phyloP scores from a whole-genome alignment of 768 basidiomycete genomes.

The Lactarius quietus region DNA sequence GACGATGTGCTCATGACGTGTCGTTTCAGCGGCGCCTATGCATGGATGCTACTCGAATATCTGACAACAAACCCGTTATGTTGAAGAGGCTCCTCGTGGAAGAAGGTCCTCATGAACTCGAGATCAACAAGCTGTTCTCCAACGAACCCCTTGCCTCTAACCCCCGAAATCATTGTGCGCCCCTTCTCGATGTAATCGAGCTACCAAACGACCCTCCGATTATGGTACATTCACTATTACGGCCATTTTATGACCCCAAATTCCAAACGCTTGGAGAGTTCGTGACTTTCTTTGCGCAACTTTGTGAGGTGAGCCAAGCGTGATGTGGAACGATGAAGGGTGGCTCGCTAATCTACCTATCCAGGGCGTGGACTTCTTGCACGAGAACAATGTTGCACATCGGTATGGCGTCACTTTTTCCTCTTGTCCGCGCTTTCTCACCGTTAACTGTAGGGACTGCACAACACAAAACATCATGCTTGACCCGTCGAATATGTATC shows the following conservation, averaged over 20 bases:
- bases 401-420: constrained; percentile 4
- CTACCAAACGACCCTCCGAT: constrained; percentile 24
- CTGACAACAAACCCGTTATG: constrained; percentile 12
- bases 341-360: neutral
- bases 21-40: constrained; percentile 1
- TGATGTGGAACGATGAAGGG: neutral
- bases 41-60: constrained; percentile 21
- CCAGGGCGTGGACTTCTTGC: constrained; percentile 21
- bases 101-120: constrained; percentile 16
- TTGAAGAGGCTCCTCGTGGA: constrained; percentile 7
- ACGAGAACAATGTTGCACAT: constrained; percentile 20
- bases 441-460: constrained; percentile 12
- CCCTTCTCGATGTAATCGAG: constrained; percentile 28
- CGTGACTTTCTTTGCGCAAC: constrained; percentile 34
- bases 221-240: constrained; percentile 36
- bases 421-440: neutral
- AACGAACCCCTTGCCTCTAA: constrained; percentile 27
- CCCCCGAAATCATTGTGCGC: constrained; percentile 31
- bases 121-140: constrained; percentile 14
- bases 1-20: neutral
- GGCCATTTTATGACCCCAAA: constrained; percentile 29
- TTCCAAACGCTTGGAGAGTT: constrained; percentile 38
- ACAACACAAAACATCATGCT: constrained; percentile 18
- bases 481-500: constrained; percentile 19
- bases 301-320: constrained; percentile 34